phyloP scores from a whole-genome alignment of 2,329 filamentous ascomycete species.

The Penicillium janthinellum region DNA sequence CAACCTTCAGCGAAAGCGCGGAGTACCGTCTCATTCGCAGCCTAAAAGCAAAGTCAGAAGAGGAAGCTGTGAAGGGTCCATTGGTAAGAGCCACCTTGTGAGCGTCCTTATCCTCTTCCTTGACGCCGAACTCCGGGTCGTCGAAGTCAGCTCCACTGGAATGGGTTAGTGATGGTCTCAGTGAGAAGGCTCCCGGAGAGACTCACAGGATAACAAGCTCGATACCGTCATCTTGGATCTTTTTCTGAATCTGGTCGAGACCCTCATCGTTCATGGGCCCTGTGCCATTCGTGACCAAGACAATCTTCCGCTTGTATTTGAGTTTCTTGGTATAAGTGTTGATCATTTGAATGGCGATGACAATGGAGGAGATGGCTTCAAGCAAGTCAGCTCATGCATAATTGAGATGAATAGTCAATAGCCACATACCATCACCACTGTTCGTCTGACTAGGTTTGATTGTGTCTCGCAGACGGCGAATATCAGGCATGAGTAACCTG shows the following conservation, averaged over 20 bases:
- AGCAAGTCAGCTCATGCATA: constrained; percentile 16
- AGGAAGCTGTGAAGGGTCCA: background rate
- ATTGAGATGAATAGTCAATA: background rate
- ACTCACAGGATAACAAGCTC: constrained; percentile 76
- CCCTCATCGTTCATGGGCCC: constrained; percentile 73
- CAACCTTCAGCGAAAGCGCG: constrained; percentile 67
- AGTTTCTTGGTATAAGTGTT: constrained; percentile 74
- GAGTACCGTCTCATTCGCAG: constrained; percentile 72
- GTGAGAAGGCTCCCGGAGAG: constrained; percentile 20
- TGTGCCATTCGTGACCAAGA: constrained; percentile 81
- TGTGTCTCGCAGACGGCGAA: constrained; percentile 64
- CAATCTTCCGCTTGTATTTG: constrained; percentile 78
- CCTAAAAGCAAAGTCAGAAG: constrained; percentile 45
- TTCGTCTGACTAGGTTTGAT: constrained; percentile 70
- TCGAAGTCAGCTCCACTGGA: constrained; percentile 88
- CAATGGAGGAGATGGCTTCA: constrained; percentile 74
- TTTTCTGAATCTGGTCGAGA: constrained; percentile 67
- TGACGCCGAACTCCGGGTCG: constrained; percentile 83
- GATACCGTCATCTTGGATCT: constrained; percentile 75
- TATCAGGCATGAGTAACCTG: constrained; percentile 66
- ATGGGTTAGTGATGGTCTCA: constrained; percentile 25
- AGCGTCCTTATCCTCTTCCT: constrained; percentile 80
- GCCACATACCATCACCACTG: constrained; percentile 67
- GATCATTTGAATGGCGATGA: constrained; percentile 87
- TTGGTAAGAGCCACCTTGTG: constrained; percentile 62